These are phyloP conservation scores for Fragaria nilgerrensis DNA, from an alignment of 306 rosid genomes.

Conservation along the genomic window DNA sequence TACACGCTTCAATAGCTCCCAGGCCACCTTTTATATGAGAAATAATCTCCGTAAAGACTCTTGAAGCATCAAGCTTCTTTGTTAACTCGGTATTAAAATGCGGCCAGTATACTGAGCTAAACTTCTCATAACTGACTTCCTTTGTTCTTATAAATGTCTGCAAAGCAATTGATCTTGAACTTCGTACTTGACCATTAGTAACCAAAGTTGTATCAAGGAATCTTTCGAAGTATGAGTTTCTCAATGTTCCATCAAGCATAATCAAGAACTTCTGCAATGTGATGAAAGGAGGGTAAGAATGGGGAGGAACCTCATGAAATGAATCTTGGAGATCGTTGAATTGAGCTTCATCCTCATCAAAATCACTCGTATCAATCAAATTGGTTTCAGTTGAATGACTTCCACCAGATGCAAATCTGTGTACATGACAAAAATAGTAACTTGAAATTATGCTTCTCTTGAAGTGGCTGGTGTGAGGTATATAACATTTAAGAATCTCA, in stretches of 20 bases:
- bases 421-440: too few species aligned
- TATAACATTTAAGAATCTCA: too few species aligned
- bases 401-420: conserved; percentile 49
- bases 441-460: too few species aligned
- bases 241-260: too few species aligned
- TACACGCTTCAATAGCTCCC: conserved; percentile 28
- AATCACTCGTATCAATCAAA: conserved; percentile 18
- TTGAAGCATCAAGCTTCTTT: conserved; percentile 51
- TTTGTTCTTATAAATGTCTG: conserved; percentile 33
- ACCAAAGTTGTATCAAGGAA: too few species aligned
- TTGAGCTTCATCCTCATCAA: too few species aligned
- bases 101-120: conserved; percentile 60
- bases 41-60: conserved; percentile 63
- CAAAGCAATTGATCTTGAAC: conserved; percentile 33
- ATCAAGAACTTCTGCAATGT: too few species aligned
- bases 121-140: conserved; percentile 61
- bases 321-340: too few species aligned
- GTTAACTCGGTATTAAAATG: conserved; percentile 48
- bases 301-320: too few species aligned
- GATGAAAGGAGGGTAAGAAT: too few species aligned
- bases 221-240: too few species aligned
- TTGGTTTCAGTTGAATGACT: conserved; percentile 12
- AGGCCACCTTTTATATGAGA: conserved; percentile 63
- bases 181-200: conserved; percentile 19
- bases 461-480: too few species aligned